Base-by-base conservation (phyloP, 768 basidiomycete species). In the Lyophyllum atratum region DNA sequence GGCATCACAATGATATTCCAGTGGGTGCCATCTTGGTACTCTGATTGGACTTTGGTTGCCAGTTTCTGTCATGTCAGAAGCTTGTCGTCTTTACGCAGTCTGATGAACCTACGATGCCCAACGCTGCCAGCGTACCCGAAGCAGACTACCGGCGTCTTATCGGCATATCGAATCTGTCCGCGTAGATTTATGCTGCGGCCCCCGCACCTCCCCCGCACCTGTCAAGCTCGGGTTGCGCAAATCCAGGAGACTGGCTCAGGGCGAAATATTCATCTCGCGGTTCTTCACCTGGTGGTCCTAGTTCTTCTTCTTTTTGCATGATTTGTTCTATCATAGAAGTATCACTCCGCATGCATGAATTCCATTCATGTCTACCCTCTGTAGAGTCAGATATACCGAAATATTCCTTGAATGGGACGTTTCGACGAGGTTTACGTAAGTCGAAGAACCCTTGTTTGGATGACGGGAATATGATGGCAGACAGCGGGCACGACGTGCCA, bases 361-460 rank as follows among this genome's bases (percentile, higher is more conserved):
- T 19, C 6, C 43, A 24, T 29, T 19, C 19, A 4, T 19, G 15
- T 40, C n/a, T 10, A 17, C n/a, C 17, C 3, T 3, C 7, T 7
- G 19, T 19, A 4, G 5, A 15, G 3, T 15, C 39, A 4, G 15
- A 17, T 9, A 5, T 29, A 28, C 26, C 19, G 46, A 29, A 47
- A 49, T 15, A n/a, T 37, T 39, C 49, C 49, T 37, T 22, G 37
- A 37, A 11, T 24, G 21, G 49, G 33, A 28, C 12, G 31, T 49
- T 37, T 49, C 37, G 33, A 14, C 31, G 9, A 29, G 24, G 26
- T 28, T 56, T 54, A 54, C 56, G 55, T 56, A 52, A 60, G 28
- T 12, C 26, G 37, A 55, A 59, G 24, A n/a, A n/a, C 43, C 42
- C 17, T 19, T 59, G 19, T 55, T 52, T 49, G 53, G 19, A 21